Percentiles rank a stretch among this genome's conserved stretches.
Evolutionary conservation across 1,139 yeast genomes (phyloP).

Genomic region (Zygotorulaspora mrakii): DNA sequence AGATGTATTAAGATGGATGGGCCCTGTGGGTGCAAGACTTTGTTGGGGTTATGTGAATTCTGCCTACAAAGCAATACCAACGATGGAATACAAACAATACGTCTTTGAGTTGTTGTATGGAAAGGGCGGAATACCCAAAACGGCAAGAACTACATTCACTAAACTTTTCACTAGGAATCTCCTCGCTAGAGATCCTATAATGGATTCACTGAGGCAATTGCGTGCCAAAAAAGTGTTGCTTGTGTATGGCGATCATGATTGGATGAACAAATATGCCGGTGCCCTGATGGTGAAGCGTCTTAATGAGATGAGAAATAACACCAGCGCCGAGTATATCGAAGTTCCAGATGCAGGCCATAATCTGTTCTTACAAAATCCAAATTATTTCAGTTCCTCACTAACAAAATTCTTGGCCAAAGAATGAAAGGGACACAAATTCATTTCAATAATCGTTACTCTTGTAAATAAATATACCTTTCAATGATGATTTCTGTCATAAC

Average conservation of each 20-base stretch:
- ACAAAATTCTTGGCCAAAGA: constrained; percentile 40
- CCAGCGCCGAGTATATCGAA: constrained; percentile 41
- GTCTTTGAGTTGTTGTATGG: constrained; percentile 27
- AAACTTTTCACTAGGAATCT: constrained; percentile 40
- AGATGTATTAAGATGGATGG: constrained; percentile 47
- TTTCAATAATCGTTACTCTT: not conserved
- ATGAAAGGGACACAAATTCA: not conserved
- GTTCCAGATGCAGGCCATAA: constrained; percentile 71
- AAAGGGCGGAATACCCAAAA: constrained; percentile 25
- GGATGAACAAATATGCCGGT: constrained; percentile 83
- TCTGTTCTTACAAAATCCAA: constrained; percentile 68
- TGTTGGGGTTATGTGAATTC: constrained; percentile 52
- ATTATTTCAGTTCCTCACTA: constrained; percentile 52
- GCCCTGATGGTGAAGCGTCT: constrained; percentile 43
- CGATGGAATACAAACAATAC: constrained; percentile 22
- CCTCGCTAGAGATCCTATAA: constrained; percentile 70
- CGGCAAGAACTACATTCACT: constrained; percentile 52
- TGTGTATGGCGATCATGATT: constrained; percentile 78
- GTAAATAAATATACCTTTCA: constrained; percentile 1
- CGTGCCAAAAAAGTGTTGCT: constrained; percentile 49
- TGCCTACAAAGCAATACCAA: constrained; percentile 52
- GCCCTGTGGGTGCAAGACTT: constrained; percentile 55
- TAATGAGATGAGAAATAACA: constrained; percentile 31
- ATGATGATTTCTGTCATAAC: too few relatives aligned
- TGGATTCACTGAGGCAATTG: constrained; percentile 52